phyloP scores from a whole-genome alignment of 2,329 filamentous ascomycete genomes.

The Pyrenochaeta sp. region DNA sequence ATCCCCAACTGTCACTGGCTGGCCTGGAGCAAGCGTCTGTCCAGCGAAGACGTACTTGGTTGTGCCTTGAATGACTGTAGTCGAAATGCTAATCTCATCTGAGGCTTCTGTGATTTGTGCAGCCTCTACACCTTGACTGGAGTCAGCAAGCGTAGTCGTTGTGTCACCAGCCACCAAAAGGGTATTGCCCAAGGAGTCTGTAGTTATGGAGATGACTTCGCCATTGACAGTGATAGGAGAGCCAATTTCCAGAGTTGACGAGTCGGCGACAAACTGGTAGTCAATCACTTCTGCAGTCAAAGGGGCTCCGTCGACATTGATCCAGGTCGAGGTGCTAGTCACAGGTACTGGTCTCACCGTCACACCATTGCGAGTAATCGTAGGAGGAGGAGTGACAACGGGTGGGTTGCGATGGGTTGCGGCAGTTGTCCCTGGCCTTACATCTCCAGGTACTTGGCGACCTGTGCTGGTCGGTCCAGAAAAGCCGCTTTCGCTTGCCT shows the following conservation, averaged over 20 bases:
- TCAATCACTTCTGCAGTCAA: slow-evolving; percentile 2
- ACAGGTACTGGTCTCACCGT: slow-evolving; percentile 5
- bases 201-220: slow-evolving; percentile 16
- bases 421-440: background rate
- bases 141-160: slow-evolving; percentile 19
- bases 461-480: too few species aligned
- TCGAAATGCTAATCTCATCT: slow-evolving; percentile 8
- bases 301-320: slow-evolving; percentile 3
- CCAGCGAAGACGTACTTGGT: slow-evolving; percentile 21
- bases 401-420: background rate
- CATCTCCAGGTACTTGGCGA: background rate
- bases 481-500: too few species aligned
- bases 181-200: slow-evolving; percentile 16
- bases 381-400: slow-evolving; percentile 1
- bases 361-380: background rate
- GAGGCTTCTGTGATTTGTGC: background rate
- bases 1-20: slow-evolving; percentile 21
- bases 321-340: slow-evolving; percentile 2
- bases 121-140: slow-evolving; percentile 3
- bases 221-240: slow-evolving; percentile 19
- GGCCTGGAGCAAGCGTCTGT: slow-evolving; percentile 25
- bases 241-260: slow-evolving; percentile 14
- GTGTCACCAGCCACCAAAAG: slow-evolving; percentile 19
- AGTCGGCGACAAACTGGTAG: slow-evolving; percentile 16
- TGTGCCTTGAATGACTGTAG: slow-evolving; percentile 18